Evolutionary conservation across 495 filamentous ascomycete genomes (phyloP), one percentile per base, ranked within the genome.

Genomic region (Lophiostoma macrostomum): DNA sequence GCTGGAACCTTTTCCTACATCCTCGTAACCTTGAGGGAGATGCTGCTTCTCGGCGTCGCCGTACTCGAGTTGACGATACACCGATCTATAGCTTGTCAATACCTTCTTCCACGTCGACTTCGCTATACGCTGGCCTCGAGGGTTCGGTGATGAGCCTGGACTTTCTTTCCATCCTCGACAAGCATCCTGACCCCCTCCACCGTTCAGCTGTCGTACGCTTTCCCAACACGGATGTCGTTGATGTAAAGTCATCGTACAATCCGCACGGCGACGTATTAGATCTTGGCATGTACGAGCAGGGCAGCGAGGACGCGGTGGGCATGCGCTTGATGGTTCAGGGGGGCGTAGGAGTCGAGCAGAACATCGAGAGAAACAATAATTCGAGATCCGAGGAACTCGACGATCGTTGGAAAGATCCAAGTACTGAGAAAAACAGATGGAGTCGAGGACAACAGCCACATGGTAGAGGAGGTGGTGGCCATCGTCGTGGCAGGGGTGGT

Each of bases 41-140:
- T 4, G 12, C 13, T 40, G 32, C 23, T 14, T 27, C 18, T 0
- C 20, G 19, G 2, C 29, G 14, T 20, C 10, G 11, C 10, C 19
- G 67, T 65, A 40, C 73, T 67, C 59, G 64, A 13, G 34, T 31
- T 16, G 50, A 43, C 16, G 61, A 69, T 23, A 69, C 67, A n/a
- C 72, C 79, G 5, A 74, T 85, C 36, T 85, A 85, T 53, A 73
- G 74, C 36, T 73, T 85, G 63, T 80, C 78, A 11, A 73, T 75
- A 3, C 79, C 81, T 0, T 83, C 80, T 1, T 60, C 73, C 1
- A 67, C 63, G 24, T 83, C 79, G 0, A 73, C 79, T 16, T 76
- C 73, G 13, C 61, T 84, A n/a, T 85, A 79, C 63, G 73, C 76
- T 13, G 81, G 81, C 8, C 61, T 82, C 13, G 75, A 76, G 39